phyloP scores from a whole-genome alignment of 352 stramenopile genomes.

The Globisporangium mamillatum region DNA sequence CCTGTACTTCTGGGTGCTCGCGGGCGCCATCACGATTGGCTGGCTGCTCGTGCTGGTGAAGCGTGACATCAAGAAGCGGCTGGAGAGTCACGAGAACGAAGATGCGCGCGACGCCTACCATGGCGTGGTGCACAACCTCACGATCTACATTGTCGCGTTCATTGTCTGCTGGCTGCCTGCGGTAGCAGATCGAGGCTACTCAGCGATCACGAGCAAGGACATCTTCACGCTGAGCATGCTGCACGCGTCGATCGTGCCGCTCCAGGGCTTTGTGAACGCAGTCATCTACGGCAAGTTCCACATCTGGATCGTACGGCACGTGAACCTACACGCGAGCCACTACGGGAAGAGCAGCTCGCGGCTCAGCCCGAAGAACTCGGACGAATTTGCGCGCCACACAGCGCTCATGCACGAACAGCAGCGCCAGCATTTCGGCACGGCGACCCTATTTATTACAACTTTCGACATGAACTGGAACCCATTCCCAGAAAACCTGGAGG shows the following conservation, averaged over 20 bases:
- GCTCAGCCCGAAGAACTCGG: slow-evolving; percentile 41
- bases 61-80: slow-evolving; percentile 70
- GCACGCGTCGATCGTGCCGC: slow-evolving; percentile 73
- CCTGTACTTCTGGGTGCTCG: slow-evolving; percentile 78
- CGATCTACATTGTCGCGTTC: slow-evolving; percentile 76
- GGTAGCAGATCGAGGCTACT: slow-evolving; percentile 63
- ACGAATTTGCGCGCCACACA: slow-evolving; percentile 36
- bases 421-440: slow-evolving; percentile 63
- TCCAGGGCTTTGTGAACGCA: slow-evolving; percentile 83
- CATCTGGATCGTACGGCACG: slow-evolving; percentile 69
- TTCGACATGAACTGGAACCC: slow-evolving; percentile 80
- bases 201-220: slow-evolving; percentile 48
- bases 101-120: slow-evolving; percentile 76
- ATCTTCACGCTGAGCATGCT: slow-evolving; percentile 66
- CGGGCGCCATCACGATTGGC: slow-evolving; percentile 48
- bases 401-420: slow-evolving; percentile 40
- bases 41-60: slow-evolving; percentile 72
- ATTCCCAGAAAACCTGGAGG: slow-evolving; percentile 61
- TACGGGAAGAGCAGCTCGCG: slow-evolving; percentile 27
- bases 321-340: slow-evolving; percentile 35
- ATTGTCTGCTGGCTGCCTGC: slow-evolving; percentile 79
- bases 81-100: slow-evolving; percentile 72
- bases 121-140: slow-evolving; percentile 80
- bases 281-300: slow-evolving; percentile 88
- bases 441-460: slow-evolving; percentile 74